Base-by-base conservation (phyloP, 257 asterid genomes). In the Datura wrightii region DNA sequence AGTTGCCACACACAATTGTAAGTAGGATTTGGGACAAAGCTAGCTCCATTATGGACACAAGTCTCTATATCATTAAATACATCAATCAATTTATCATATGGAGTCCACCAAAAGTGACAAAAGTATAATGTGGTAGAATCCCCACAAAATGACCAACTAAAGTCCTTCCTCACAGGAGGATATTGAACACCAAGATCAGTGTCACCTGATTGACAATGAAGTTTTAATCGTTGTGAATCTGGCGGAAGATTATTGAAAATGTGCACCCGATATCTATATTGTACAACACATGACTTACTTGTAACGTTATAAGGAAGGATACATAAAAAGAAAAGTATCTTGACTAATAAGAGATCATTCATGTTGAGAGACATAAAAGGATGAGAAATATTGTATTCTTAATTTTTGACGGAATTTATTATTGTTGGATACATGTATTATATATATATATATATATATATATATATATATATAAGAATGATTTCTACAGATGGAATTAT, bases 71-170 rank as follows among this genome's bases (percentile, higher is more conserved):
- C 0, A n/a, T 79, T 84, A 31, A 39, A 84, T 11, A 66, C 87
- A 16, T 84, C 80, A 10, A 84, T 50, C 15, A 3, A 1, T 39
- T 41, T 53, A 3, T 48, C 24, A 14, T 52, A 6, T 4, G 24
- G 14, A 4, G 46, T 84, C 87, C 87, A 65, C 50, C 14, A 41
- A 13, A 85, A 85, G 42, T 36, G 84, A 37, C 72, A 84, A 42
- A 79, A 84, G 15, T 16, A 84, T 24, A 53, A 2, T 2, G 81
- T 85, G 1, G 2, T 3, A 3, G 0, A 1, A 2, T 54, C 54
- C 39, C 7, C 9, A 1, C 37, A 1, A 53, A 85, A 85, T 34
- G 8, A 11, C 87, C 84, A 79, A 5, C 24, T 24, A 24, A 7
- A 10, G 8, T 39, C 74, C 5, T 14, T 9, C 0, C 53, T 24